Evolutionary conservation across 208 protist species (phyloP).

Genomic region (Borovskyia barvae): DNA sequence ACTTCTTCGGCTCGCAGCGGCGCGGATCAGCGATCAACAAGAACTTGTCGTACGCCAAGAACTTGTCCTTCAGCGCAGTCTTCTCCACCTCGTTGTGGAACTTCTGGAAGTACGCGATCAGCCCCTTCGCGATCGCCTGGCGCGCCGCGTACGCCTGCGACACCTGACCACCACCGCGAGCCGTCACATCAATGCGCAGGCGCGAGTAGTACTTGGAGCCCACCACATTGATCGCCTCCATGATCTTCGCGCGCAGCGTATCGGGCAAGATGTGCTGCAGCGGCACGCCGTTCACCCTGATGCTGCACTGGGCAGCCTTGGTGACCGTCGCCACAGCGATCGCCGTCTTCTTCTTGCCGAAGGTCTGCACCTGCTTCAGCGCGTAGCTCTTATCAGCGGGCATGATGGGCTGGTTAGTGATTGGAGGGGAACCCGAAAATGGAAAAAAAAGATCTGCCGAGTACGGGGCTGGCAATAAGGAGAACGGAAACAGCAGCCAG

Average conservation of each 20-base stretch:
- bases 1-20: conserved; percentile 99
- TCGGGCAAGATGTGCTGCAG: conserved; percentile 97
- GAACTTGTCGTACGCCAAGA: conserved; percentile 97
- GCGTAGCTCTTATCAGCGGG: conserved; percentile 70
- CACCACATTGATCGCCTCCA: conserved; percentile 97
- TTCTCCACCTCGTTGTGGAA: conserved; percentile 96
- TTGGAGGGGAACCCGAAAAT: too few species aligned
- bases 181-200: conserved; percentile 97
- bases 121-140: conserved; percentile 99
- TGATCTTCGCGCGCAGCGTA: conserved; percentile 97
- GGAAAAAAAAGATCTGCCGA: too few species aligned
- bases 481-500: too few species aligned
- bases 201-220: conserved; percentile 93
- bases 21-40: conserved; percentile 99
- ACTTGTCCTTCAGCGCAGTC: conserved; percentile 97
- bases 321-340: conserved; percentile 98
- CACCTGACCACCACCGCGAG: conserved; percentile 97
- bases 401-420: conserved; percentile 40
- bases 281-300: conserved; percentile 98
- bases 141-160: conserved; percentile 98
- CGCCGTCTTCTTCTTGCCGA: conserved; percentile 98
- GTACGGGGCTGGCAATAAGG: too few species aligned
- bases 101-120: conserved; percentile 99
- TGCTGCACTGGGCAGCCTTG: conserved; percentile 94
- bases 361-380: conserved; percentile 92